phyloP scores from a whole-genome alignment of 2,329 filamentous ascomycete genomes.

The Aspergillus pseudotamarii region DNA sequence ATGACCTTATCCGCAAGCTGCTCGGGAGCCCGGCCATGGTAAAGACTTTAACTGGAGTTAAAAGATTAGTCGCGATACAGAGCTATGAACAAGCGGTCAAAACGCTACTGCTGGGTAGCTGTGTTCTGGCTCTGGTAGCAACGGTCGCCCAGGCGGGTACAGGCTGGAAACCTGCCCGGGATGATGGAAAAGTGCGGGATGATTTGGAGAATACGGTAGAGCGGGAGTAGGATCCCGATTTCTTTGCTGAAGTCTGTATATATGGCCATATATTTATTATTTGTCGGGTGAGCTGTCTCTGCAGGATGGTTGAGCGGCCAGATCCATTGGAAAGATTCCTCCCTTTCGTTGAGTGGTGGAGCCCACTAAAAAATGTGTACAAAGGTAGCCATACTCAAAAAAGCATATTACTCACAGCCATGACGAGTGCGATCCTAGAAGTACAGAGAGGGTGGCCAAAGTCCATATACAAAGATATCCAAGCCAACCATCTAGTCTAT shows the following conservation, averaged over 20 bases:
- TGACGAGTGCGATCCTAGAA: neutral
- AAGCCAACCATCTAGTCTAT: neutral
- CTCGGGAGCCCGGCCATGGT: conserved; percentile 63
- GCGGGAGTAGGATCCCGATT: neutral
- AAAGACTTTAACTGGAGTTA: conserved; percentile 49
- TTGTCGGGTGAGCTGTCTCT: neutral
- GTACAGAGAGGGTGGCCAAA: neutral
- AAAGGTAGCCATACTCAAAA: neutral
- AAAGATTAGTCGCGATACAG: conserved; percentile 54
- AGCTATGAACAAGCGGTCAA: conserved; percentile 59
- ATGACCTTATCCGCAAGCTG: conserved; percentile 56
- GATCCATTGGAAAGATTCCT: neutral
- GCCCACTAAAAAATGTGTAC: neutral
- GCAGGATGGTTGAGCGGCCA: too few species aligned
- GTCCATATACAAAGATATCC: neutral
- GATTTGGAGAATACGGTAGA: conserved; percentile 5
- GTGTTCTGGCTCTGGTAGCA: conserved; percentile 52
- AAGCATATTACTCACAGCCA: neutral
- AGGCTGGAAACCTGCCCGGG: conserved; percentile 53
- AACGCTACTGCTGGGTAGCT: conserved; percentile 56
- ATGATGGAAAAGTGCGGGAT: conserved; percentile 8
- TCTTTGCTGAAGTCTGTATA: neutral
- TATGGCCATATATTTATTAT: neutral
- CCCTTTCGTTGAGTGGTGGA: neutral
- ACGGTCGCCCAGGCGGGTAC: conserved; percentile 60